Conservation (phyloP, 2,329 filamentous ascomycete genomes). For the Curvularia verruculosa region DNA sequence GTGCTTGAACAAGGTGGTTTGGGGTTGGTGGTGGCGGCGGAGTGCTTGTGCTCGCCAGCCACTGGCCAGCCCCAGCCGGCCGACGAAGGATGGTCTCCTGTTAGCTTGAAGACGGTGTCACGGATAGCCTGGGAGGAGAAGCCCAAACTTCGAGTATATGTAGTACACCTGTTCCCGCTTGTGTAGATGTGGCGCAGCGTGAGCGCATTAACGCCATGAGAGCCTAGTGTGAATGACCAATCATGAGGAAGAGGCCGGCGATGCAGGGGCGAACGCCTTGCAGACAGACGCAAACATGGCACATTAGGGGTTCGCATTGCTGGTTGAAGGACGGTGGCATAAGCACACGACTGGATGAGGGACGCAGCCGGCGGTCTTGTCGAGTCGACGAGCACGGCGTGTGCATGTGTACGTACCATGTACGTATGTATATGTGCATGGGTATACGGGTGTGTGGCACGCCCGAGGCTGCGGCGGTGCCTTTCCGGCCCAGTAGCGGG, state of each 20-base stretch:
- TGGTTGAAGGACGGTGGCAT: not conserved
- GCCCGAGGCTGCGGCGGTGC: constrained; percentile 8
- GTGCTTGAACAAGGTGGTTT: not conserved
- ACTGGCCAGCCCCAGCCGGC: not conserved
- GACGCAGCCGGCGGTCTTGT: not conserved
- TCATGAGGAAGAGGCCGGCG: not conserved
- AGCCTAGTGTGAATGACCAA: not conserved
- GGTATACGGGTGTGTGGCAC: not conserved
- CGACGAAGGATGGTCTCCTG: not conserved
- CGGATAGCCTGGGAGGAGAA: not conserved
- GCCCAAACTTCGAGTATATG: too few relatives aligned
- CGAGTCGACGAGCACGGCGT: not conserved
- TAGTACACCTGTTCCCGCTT: not conserved
- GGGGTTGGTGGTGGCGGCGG: not conserved
- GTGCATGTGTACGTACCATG: too few relatives aligned
- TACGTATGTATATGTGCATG: too few relatives aligned
- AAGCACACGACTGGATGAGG: not conserved
- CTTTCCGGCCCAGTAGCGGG: constrained; percentile 11
- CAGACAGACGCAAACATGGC: constrained; percentile 2
- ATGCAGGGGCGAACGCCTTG: constrained; percentile 17
- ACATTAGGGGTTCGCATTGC: constrained; percentile 4
- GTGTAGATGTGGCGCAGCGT: constrained; percentile 8
- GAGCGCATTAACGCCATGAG: constrained; percentile 5
- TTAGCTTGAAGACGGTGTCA: not conserved
- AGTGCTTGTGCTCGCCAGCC: not conserved